phyloP scores from a whole-genome alignment of 495 filamentous ascomycete genomes.

The Penicillium simplicissimum region DNA sequence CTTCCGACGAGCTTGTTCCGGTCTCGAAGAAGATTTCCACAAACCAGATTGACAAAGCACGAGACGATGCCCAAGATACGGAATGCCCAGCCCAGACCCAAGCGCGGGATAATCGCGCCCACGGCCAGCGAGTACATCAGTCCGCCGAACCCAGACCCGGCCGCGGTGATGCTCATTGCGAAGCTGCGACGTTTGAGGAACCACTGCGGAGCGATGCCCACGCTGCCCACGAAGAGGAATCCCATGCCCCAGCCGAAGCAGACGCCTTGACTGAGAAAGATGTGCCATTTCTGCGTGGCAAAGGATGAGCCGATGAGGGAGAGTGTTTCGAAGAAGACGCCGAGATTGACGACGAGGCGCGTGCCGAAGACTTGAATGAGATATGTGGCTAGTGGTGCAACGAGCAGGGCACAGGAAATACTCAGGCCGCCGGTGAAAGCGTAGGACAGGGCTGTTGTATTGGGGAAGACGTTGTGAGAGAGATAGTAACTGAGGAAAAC shows the following conservation, averaged over 20 bases:
- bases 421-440: constrained; percentile 76
- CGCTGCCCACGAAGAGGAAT: constrained; percentile 71
- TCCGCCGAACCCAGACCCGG: constrained; percentile 76
- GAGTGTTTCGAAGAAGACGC: constrained; percentile 58
- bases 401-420: constrained; percentile 62
- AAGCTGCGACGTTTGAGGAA: constrained; percentile 68
- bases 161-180: constrained; percentile 70
- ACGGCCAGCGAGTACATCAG: constrained; percentile 57
- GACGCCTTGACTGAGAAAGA: constrained; percentile 75
- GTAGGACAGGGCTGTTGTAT: constrained; percentile 59
- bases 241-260: constrained; percentile 76
- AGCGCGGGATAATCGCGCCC: constrained; percentile 56
- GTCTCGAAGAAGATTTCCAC: constrained; percentile 63
- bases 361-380: constrained; percentile 56
- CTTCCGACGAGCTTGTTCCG: constrained; percentile 69
- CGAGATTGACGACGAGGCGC: constrained; percentile 57
- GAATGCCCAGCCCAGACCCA: constrained; percentile 71
- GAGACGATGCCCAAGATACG: constrained; percentile 69
- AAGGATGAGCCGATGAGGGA: constrained; percentile 69
- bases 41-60: constrained; percentile 63
- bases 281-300: constrained; percentile 67
- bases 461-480: constrained; percentile 56
- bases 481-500: constrained; percentile 75
- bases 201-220: constrained; percentile 77
- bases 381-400: constrained; percentile 65